phyloP scores from a whole-genome alignment of 2,329 filamentous ascomycete genomes.

The Orbilia quercus region DNA sequence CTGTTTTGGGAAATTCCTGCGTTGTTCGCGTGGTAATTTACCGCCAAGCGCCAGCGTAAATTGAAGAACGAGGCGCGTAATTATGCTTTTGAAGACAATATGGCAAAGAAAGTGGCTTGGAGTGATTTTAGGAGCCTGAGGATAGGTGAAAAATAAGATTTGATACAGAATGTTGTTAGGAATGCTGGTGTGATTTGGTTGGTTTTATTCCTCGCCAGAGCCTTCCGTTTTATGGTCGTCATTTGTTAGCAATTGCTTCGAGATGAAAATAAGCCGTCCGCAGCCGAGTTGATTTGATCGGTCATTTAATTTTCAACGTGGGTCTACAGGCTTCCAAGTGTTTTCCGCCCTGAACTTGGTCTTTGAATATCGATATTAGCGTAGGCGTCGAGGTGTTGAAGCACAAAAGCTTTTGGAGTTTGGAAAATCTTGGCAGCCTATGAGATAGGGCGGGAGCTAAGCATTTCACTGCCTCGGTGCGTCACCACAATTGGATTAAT shows the following conservation, averaged over 20 bases:
- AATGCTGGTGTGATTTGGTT: constrained; percentile 3
- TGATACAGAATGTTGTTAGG: constrained; percentile 13
- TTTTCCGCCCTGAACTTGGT: constrained; percentile 8
- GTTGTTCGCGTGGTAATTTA: constrained; percentile 54
- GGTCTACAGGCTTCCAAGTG: constrained; percentile 18
- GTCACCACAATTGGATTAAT: background rate
- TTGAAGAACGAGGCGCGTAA: constrained; percentile 12
- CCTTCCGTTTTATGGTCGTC: background rate
- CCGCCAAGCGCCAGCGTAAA: constrained; percentile 12
- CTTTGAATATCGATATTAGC: constrained; percentile 6
- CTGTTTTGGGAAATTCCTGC: constrained; percentile 34
- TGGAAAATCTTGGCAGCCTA: background rate
- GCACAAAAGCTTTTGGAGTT: constrained; percentile 3
- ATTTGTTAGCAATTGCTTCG: too few species aligned
- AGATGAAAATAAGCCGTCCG: too few species aligned
- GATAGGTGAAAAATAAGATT: background rate
- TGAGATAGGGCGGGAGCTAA: background rate
- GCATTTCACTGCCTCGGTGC: constrained; percentile 19
- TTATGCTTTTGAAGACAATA: background rate
- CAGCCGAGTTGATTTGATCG: background rate
- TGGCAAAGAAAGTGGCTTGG: background rate
- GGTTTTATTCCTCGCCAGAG: constrained; percentile 14
- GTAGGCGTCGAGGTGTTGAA: constrained; percentile 26
- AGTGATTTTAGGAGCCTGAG: background rate
- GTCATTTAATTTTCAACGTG: too few species aligned